Evolutionary conservation across 306 rosid species (phyloP), one percentile per base, ranked within the genome.

Genomic region (Datisca glomerata): DNA sequence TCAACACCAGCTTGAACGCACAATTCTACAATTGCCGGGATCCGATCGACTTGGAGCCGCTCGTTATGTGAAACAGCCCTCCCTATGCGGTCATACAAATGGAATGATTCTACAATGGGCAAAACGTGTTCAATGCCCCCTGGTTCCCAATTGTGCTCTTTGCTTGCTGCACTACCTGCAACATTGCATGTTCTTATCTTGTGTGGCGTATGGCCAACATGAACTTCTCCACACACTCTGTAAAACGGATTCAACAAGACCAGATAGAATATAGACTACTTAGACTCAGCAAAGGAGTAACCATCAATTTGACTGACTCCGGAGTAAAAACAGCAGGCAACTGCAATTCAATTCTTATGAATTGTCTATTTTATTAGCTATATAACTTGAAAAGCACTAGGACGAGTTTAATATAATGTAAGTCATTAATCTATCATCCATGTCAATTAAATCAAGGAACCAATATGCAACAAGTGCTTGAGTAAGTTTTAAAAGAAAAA

Each of bases 31-130:
- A 75, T 47, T 43, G 81, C 84, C 13, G 91, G 78, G 57, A 79
- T 69, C 41, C 67, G 63, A 57, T 79, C 91, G 37, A 79, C 91
- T 43, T 53, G 43, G 18, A 79, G 75, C 63, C 56, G 70, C 60
- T 79, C 91, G 19, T 69, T 63, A 63, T 75, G 91, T 18, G 85
- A 65, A 57, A 79, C 80, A 14, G 85, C 80, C 61, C 91, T 72
- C 29, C 81, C 84, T 52, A 69, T 55, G 47, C 80, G 54, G 48
- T 79, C 84, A 51, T 79, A 79, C 33, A 75, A 59, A 66, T 79
- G 91, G 56, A 68, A 79, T 34, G 91, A 79, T 48, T 72, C 78
- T 18, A 75, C 65, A 21, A 25, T 59, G 18, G 91, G 91, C 47
- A 75, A 42, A 35, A 72, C 47, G 63, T 75, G 69, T 49, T 57